phyloP scores from a whole-genome alignment of 2,329 filamentous ascomycete genomes.

The Diaporthe vexans region DNA sequence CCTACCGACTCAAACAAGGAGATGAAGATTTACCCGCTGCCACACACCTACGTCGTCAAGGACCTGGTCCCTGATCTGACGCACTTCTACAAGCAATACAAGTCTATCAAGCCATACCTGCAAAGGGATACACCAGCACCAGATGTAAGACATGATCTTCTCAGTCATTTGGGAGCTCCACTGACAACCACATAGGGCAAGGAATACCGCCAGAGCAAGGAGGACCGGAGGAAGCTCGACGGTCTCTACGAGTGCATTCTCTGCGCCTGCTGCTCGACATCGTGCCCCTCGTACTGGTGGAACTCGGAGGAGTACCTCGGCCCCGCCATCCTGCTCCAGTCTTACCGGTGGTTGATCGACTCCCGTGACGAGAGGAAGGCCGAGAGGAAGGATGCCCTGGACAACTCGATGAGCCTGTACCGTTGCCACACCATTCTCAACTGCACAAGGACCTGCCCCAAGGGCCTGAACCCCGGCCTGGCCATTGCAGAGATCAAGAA shows the following conservation, averaged over 20 bases:
- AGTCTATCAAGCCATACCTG: slow-evolving; percentile 98
- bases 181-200: slow-evolving; percentile 73
- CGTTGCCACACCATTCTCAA: slow-evolving; percentile 99
- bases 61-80: slow-evolving; percentile 98
- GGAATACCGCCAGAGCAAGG: slow-evolving; percentile 91
- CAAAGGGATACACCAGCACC: slow-evolving; percentile 88
- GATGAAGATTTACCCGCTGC: slow-evolving; percentile 95
- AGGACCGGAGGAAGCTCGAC: slow-evolving; percentile 95
- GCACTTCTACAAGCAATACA: slow-evolving; percentile 99
- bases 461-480: slow-evolving; percentile 95
- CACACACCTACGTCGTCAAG: slow-evolving; percentile 99
- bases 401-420: slow-evolving; percentile 99
- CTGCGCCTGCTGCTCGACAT: slow-evolving; percentile 98
- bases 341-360: slow-evolving; percentile 97
- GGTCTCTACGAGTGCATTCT: slow-evolving; percentile 99
- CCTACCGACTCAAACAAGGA: slow-evolving; percentile 85
- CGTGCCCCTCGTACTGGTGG: slow-evolving; percentile 99
- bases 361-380: slow-evolving; percentile 91
- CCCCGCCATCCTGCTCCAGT: slow-evolving; percentile 95
- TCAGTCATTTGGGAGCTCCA: neutral
- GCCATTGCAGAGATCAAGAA: slow-evolving; percentile 99
- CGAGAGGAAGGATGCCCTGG: slow-evolving; percentile 89
- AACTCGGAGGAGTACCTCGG: slow-evolving; percentile 99
- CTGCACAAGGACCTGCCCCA: slow-evolving; percentile 97
- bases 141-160: slow-evolving; percentile 73